Base-by-base conservation (phyloP, 1,284 basidiomycete genomes). In the Ustilago nuda region DNA sequence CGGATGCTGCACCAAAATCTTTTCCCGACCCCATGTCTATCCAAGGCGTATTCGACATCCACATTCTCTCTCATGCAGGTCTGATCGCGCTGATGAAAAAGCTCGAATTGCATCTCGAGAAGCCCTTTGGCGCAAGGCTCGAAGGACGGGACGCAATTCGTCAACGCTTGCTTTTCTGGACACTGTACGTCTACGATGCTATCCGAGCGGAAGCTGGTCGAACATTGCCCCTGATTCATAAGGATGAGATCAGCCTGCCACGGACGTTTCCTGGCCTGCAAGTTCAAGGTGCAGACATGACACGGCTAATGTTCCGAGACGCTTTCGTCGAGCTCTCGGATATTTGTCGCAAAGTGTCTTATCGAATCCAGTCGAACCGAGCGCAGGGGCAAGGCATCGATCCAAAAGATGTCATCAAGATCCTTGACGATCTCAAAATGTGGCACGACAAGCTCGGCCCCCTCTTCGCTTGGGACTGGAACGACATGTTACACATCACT, bases 401-500 rank as follows among this genome's bases (percentile, higher is more conserved):
- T 13, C 62, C 66, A 2, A 8, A 33, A 6, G 37, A 65, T 59
- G 62, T 70, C 4, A 33, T 69, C 3, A 27, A 52, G 2, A 39
- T 74, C 7, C 52, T 74, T 8, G 72, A 74, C 43, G 58, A 61
- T 8, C 35, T 74, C 9, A 23, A 59, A 13, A 30, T 43, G 3
- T 74, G 72, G 66, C 52, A 74, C 36, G 53, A 62, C 33, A 43
- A 48, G 15, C 39, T 74, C 0, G n/a, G 33, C 11, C 56, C 66
- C 3, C 19, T 59, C 7, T 66, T 65, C 35, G 13, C 36, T 9
- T 74, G 72, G 72, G 66, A 74, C 39, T 74, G 61, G 61, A 62
- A 74, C 64, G 72, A 74, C 37, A 65, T 66, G 62, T 62, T 74
- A 12, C 66, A 74, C 53, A 74, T 68, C 56, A 69, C 66, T 8